These are phyloP conservation scores for Aspergillus fumigatiaffinis DNA, from an alignment of 2,329 filamentous ascomycete species.

Conservation along the genomic window DNA sequence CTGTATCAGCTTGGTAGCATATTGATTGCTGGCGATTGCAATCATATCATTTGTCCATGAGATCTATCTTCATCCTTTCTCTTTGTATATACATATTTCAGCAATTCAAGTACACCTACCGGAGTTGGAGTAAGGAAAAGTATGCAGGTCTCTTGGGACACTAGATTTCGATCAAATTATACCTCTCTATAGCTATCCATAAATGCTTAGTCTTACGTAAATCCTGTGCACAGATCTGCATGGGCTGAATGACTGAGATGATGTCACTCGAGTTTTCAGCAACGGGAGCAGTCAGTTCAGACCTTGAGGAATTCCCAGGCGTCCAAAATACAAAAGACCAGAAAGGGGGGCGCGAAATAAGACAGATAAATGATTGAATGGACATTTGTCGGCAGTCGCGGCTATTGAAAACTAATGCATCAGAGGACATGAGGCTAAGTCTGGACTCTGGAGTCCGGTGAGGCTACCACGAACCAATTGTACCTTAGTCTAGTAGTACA, in stretches of 20 bases:
- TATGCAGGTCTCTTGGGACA: neutral
- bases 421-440: neutral
- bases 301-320: neutral
- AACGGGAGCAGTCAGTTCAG: neutral
- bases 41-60: neutral
- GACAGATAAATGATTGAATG: neutral
- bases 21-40: neutral
- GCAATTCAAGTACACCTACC: neutral
- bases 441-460: too few species aligned
- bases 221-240: neutral
- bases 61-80: neutral
- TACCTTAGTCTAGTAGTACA: neutral
- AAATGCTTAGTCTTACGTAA: neutral
- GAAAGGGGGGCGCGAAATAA: neutral
- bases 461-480: neutral
- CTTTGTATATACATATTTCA: neutral
- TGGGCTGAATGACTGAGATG: neutral
- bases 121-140: too few species aligned
- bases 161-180: too few species aligned
- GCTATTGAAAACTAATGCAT: constrained; percentile 13
- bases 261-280: neutral
- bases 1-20: neutral
- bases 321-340: neutral
- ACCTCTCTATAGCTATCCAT: neutral
- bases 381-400: constrained; percentile 21